Evolutionary conservation across 345 rosid genomes (phyloP).

Genomic region (Bruguiera gymnorhiza): DNA sequence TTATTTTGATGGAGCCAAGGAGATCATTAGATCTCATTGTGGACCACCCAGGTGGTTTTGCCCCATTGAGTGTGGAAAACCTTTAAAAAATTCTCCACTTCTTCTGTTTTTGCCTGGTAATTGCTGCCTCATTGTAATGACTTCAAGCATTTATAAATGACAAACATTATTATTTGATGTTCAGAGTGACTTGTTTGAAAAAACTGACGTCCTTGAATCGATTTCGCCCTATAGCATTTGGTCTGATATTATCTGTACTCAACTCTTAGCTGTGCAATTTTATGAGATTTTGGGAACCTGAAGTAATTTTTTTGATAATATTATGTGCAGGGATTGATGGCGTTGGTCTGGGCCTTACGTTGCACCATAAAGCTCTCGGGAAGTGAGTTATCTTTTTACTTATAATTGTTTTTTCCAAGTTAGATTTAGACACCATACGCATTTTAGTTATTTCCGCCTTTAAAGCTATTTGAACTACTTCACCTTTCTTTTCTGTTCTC

Average conservation of each 20-base stretch:
- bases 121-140: neutral
- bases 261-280: neutral
- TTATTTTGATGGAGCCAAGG: constrained; percentile 53
- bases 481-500: no score
- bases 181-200: neutral
- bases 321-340: constrained; percentile 61
- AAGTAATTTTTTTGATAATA: constrained; percentile 6
- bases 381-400: constrained; percentile 46
- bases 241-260: neutral
- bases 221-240: neutral
- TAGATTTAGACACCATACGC: no score
- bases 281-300: neutral
- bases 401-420: neutral
- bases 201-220: neutral
- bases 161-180: neutral
- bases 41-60: constrained; percentile 93
- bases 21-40: constrained; percentile 60
- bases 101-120: constrained; percentile 85
- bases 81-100: constrained; percentile 57
- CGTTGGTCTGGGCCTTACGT: constrained; percentile 69
- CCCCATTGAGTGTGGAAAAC: constrained; percentile 74
- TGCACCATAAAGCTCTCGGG: constrained; percentile 89
- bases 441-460: neutral
- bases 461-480: neutral
- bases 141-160: neutral